phyloP scores from a whole-genome alignment of 192 early-diverging fungal species.

The Linnemannia hyalina region DNA sequence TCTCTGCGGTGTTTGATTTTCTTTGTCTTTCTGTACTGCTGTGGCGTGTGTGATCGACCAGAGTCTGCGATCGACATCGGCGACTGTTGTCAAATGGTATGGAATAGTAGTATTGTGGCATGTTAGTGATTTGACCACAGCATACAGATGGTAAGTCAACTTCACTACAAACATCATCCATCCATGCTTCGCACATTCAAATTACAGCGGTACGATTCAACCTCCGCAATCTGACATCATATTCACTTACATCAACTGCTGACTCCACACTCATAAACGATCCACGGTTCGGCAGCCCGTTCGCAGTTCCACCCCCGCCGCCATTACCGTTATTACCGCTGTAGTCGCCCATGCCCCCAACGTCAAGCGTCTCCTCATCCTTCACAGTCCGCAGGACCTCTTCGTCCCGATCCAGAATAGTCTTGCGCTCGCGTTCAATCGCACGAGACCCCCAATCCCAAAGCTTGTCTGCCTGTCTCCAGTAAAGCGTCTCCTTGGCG shows the following conservation, averaged over 20 bases:
- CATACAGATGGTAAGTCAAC: no score
- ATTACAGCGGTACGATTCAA: neutral
- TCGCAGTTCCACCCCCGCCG: neutral
- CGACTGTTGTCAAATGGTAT: conserved; percentile 13
- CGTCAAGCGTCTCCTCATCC: conserved; percentile 46
- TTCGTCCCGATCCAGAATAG: conserved; percentile 51
- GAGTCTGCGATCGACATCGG: conserved; percentile 39
- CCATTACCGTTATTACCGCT: neutral
- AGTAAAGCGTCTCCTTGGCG: conserved; percentile 83
- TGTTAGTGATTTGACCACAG: neutral
- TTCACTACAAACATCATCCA: neutral
- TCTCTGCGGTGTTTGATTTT: conserved; percentile 53
- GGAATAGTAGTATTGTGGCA: neutral
- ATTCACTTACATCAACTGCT: conserved; percentile 30
- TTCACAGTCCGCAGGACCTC: conserved; percentile 25
- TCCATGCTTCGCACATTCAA: neutral
- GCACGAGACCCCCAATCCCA: conserved; percentile 74
- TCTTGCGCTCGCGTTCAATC: conserved; percentile 76
- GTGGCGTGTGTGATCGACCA: conserved; percentile 40
- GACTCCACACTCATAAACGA: conserved; percentile 21
- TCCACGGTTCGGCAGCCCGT: neutral
- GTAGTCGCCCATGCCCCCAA: conserved; percentile 53
- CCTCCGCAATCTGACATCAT: neutral
- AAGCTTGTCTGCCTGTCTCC: conserved; percentile 83
- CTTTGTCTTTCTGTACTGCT: conserved; percentile 52